Conservation (phyloP, 441 rosid species). For the Erodium moschatum region DNA sequence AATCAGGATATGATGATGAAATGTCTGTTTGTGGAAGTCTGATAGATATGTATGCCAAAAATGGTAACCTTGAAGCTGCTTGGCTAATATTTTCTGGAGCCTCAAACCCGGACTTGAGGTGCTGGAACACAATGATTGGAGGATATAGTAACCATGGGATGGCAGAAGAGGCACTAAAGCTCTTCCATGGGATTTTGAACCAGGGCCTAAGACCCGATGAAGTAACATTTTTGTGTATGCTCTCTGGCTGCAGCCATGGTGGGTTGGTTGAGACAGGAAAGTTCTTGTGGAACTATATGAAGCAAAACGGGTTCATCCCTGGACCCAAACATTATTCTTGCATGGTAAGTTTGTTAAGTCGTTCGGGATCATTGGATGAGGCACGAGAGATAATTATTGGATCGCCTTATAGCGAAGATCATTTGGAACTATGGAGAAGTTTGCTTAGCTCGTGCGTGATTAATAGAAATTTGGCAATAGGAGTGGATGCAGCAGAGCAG, state of each 20-base stretch:
- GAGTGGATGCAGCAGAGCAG: slow-evolving; percentile 56
- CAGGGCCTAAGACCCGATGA: slow-evolving; percentile 48
- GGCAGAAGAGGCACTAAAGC: slow-evolving; percentile 45
- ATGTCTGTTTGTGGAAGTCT: slow-evolving; percentile 63
- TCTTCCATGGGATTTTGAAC: slow-evolving; percentile 38
- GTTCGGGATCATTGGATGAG: slow-evolving; percentile 60
- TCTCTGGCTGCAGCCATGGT: slow-evolving; percentile 70
- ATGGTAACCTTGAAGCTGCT: slow-evolving; percentile 49
- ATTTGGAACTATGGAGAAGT: slow-evolving; percentile 67
- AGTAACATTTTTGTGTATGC: slow-evolving; percentile 60
- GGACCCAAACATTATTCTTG: slow-evolving; percentile 78
- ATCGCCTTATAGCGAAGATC: slow-evolving; percentile 32
- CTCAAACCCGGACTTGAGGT: slow-evolving; percentile 58
- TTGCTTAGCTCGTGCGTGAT: slow-evolving; percentile 63
- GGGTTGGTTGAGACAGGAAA: slow-evolving; percentile 57
- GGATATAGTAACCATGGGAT: slow-evolving; percentile 70
- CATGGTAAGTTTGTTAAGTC: slow-evolving; percentile 66
- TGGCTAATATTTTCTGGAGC: slow-evolving; percentile 39
- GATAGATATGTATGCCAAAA: slow-evolving; percentile 77
- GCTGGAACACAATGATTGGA: slow-evolving; percentile 81
- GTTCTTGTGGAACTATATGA: slow-evolving; percentile 56
- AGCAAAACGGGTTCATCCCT: slow-evolving; percentile 38
- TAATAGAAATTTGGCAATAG: slow-evolving; percentile 39
- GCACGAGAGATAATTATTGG: slow-evolving; percentile 44
- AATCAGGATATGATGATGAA: slow-evolving; percentile 42